phyloP scores from a whole-genome alignment of 768 basidiomycete genomes.

The Naganishia vaughanmartiniae region DNA sequence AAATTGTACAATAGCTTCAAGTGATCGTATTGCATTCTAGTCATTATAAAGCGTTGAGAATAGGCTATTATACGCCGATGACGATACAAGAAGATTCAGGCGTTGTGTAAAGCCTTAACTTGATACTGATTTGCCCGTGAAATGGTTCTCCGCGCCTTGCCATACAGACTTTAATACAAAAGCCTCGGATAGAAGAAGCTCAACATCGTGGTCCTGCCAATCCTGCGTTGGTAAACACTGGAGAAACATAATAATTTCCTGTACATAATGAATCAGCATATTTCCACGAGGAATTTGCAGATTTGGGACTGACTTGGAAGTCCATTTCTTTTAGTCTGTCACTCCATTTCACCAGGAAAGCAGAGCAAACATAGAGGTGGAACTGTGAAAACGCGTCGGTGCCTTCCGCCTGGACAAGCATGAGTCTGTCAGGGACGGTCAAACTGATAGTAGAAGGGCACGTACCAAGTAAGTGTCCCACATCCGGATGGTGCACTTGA shows the following conservation, averaged over 20 bases:
- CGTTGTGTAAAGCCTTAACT: background rate
- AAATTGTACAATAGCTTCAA: slow-evolving; percentile 59
- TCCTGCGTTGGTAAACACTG: slow-evolving; percentile 59
- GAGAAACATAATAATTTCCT: slow-evolving; percentile 99
- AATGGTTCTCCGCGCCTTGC: slow-evolving; percentile 53
- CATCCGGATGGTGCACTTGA: slow-evolving; percentile 95
- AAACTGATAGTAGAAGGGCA: background rate
- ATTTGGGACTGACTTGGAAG: slow-evolving; percentile 72
- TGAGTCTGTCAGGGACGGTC: background rate
- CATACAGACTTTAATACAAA: slow-evolving; percentile 63
- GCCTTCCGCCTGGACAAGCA: slow-evolving; percentile 74
- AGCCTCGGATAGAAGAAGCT: slow-evolving; percentile 90
- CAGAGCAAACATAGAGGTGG: slow-evolving; percentile 96
- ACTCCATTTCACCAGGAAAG: slow-evolving; percentile 94
- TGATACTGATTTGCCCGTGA: slow-evolving; percentile 27
- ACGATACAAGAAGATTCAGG: background rate
- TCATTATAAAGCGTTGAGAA: background rate
- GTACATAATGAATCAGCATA: slow-evolving; percentile 1
- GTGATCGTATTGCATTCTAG: background rate
- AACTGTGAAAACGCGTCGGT: slow-evolving; percentile 98
- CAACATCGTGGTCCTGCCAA: slow-evolving; percentile 95
- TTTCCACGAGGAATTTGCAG: background rate
- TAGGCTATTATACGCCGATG: background rate
- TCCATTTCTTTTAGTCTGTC: slow-evolving; percentile 92
- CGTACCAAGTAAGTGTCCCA: slow-evolving; percentile 98